Percentiles rank a stretch among this genome's conserved stretches.
These are phyloP conservation scores for Ophiostoma pallidulum DNA, from an alignment of 2,329 filamentous ascomycete genomes.

Conservation along the genomic window DNA sequence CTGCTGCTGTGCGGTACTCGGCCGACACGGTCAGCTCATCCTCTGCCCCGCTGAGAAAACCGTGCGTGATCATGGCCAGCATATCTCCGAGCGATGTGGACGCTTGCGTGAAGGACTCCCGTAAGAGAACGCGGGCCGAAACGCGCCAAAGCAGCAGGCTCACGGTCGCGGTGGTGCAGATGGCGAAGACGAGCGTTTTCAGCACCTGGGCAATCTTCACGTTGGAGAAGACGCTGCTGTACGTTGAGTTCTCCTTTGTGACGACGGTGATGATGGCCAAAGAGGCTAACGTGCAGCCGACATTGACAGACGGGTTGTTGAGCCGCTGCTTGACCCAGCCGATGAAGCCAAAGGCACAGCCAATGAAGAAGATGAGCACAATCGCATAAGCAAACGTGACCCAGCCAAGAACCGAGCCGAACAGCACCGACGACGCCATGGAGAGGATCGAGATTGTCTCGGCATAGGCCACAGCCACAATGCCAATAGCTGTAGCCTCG, in stretches of 20 bases:
- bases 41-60: slow-evolving; percentile 76
- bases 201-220: slow-evolving; percentile 73
- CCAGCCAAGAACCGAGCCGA: slow-evolving; percentile 56
- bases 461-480: slow-evolving; percentile 70
- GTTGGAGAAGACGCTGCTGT: slow-evolving; percentile 70
- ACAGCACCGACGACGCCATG: slow-evolving; percentile 80
- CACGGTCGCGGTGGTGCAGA: slow-evolving; percentile 59
- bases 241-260: slow-evolving; percentile 83
- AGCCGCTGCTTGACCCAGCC: slow-evolving; percentile 79
- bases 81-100: slow-evolving; percentile 72
- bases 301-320: slow-evolving; percentile 71
- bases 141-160: slow-evolving; percentile 71
- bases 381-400: slow-evolving; percentile 66
- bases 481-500: slow-evolving; percentile 68
- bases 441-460: slow-evolving; percentile 67
- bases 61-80: slow-evolving; percentile 69
- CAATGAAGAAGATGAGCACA: slow-evolving; percentile 74
- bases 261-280: slow-evolving; percentile 83
- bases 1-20: slow-evolving; percentile 52
- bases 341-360: slow-evolving; percentile 76
- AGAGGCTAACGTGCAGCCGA: slow-evolving; percentile 75
- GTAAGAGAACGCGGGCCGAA: slow-evolving; percentile 64
- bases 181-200: slow-evolving; percentile 75
- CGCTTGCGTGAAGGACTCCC: slow-evolving; percentile 61
- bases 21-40: slow-evolving; percentile 57